Percentiles rank a stretch among this genome's conserved stretches.
These are phyloP conservation scores for Clohesyomyces aquaticus DNA, from an alignment of 495 filamentous ascomycete genomes.

Conservation along the genomic window DNA sequence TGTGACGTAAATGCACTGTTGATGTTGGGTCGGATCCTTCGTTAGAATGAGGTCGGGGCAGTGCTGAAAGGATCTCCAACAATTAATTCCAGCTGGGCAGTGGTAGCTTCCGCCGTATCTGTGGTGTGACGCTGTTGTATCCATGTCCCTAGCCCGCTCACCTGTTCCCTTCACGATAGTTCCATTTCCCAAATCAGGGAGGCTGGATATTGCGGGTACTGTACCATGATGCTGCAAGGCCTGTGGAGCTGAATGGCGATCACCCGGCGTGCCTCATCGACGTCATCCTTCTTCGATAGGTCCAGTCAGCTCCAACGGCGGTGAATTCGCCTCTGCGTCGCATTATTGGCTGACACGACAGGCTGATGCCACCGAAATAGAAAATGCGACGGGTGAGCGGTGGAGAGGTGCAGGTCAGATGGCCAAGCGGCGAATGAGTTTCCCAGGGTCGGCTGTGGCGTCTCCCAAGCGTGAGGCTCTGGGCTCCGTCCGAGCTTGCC, in stretches of 20 bases:
- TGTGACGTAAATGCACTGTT: not conserved
- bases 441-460: not conserved
- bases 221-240: not conserved
- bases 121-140: not conserved
- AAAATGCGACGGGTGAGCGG: not conserved
- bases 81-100: not conserved
- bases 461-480: not conserved
- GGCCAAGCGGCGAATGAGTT: not conserved
- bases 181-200: not conserved
- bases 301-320: not conserved
- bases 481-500: not conserved
- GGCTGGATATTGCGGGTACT: not conserved
- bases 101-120: not conserved
- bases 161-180: not conserved
- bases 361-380: not conserved
- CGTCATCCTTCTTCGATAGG: not conserved
- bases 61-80: not conserved
- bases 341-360: slow-evolving; percentile 1
- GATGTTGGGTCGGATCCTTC: not conserved
- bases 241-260: not conserved
- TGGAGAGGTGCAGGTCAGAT: not conserved
- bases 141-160: not conserved
- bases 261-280: not conserved
- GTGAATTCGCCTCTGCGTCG: not conserved
- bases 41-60: not conserved